A percentile compares a stretch with the other conserved stretches of the same genome.
These are phyloP conservation scores for Lasiosphaeria ovina DNA, from an alignment of 495 filamentous ascomycete genomes.

Conservation along the genomic window DNA sequence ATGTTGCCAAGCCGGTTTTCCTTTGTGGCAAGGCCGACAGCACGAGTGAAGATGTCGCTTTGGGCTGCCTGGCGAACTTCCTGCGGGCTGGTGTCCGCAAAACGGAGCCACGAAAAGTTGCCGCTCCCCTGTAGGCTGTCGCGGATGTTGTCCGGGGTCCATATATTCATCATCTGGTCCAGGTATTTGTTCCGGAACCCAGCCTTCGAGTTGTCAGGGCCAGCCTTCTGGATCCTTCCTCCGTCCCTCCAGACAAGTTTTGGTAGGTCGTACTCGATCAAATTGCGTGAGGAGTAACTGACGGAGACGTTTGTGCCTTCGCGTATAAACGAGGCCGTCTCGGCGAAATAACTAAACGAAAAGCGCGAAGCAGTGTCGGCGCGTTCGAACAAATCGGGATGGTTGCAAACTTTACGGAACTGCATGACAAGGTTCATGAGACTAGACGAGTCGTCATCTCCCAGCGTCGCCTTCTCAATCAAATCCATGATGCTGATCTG, in stretches of 20 bases:
- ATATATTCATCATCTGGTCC: slow-evolving; percentile 80
- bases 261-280: slow-evolving; percentile 81
- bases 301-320: slow-evolving; percentile 80
- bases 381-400: slow-evolving; percentile 94
- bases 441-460: slow-evolving; percentile 93
- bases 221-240: slow-evolving; percentile 73
- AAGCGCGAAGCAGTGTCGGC: slow-evolving; percentile 87
- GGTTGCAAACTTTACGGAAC: slow-evolving; percentile 99
- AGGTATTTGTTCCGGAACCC: slow-evolving; percentile 77
- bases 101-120: slow-evolving; percentile 88
- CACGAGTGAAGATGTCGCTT: slow-evolving; percentile 55
- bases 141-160: slow-evolving; percentile 76
- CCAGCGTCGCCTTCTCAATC: slow-evolving; percentile 92
- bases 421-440: slow-evolving; percentile 99
- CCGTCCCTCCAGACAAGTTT: slow-evolving; percentile 72
- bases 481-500: slow-evolving; percentile 98
- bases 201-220: slow-evolving; percentile 67
- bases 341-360: slow-evolving; percentile 79
- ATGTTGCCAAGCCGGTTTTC: slow-evolving; percentile 50
- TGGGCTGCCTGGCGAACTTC: slow-evolving; percentile 68
- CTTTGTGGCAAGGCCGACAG: slow-evolving; percentile 52
- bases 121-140: slow-evolving; percentile 52
- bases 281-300: slow-evolving; percentile 80
- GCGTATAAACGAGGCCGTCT: slow-evolving; percentile 90
- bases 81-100: slow-evolving; percentile 71